Conservation (phyloP, 352 stramenopile genomes). For the Pythium vanterpoolii region DNA sequence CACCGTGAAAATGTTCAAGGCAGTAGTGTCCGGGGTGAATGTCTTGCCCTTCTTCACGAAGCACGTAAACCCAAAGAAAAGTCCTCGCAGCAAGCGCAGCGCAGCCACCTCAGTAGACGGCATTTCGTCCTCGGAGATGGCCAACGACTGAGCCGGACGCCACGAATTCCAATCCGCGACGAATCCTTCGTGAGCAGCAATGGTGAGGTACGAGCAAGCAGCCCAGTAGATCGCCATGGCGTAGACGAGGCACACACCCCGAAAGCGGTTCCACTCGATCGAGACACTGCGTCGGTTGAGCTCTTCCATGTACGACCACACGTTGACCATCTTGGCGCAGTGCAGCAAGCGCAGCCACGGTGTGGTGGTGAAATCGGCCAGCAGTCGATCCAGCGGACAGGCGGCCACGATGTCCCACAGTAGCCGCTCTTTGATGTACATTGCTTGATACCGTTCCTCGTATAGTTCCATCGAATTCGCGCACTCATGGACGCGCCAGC, state of each 20-base stretch:
- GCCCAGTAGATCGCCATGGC: conserved; percentile 56
- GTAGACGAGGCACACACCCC: conserved; percentile 54
- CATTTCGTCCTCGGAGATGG: conserved; percentile 27
- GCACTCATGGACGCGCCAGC: conserved; percentile 36
- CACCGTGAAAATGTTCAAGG: conserved; percentile 20
- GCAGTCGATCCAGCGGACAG: conserved; percentile 40
- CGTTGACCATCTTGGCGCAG: conserved; percentile 52
- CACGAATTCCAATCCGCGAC: conserved; percentile 48
- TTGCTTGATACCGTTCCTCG: conserved; percentile 37
- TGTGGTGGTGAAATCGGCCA: conserved; percentile 25
- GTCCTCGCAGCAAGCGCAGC: conserved; percentile 26
- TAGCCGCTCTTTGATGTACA: conserved; percentile 45
- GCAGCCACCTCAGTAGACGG: conserved; percentile 31
- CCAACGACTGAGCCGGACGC: conserved; percentile 35
- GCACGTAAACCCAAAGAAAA: conserved; percentile 24
- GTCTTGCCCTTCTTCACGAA: conserved; percentile 34
- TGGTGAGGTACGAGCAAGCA: conserved; percentile 45
- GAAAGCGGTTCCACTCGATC: conserved; percentile 52
- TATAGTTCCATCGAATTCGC: conserved; percentile 54
- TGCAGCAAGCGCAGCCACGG: conserved; percentile 38
- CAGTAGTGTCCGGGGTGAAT: conserved; percentile 17
- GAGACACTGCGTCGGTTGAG: conserved; percentile 51
- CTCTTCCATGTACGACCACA: conserved; percentile 52
- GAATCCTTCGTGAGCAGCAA: conserved; percentile 40
- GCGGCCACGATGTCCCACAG: conserved; percentile 40